A percentile compares a stretch with the other conserved stretches of the same genome.
Conservation (phyloP, 73 alveolate species). For the Symbiodinium natans region DNA sequence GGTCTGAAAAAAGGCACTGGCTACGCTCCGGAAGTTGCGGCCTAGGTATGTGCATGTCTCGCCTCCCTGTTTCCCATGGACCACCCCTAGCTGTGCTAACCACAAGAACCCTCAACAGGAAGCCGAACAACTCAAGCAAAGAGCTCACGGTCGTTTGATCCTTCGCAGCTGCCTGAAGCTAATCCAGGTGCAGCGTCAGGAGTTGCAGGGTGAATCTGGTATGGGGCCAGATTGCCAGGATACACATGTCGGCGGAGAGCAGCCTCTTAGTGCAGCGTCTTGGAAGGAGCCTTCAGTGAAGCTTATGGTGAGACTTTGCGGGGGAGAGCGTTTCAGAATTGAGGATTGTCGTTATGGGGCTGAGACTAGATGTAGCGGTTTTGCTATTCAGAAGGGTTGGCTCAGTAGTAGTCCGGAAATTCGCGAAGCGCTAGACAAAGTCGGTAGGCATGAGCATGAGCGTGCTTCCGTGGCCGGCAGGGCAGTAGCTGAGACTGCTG, state of each 20-base stretch:
- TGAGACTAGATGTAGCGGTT: background rate
- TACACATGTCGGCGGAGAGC: background rate
- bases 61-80: slow-evolving; percentile 12
- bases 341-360: slow-evolving; percentile 10
- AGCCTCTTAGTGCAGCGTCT: background rate
- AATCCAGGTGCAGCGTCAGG: background rate
- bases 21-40: background rate
- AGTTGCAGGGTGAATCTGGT: background rate
- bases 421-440: background rate
- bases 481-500: background rate
- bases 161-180: background rate
- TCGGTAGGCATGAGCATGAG: background rate
- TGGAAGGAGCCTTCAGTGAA: background rate
- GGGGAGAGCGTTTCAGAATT: background rate
- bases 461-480: background rate
- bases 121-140: background rate
- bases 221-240: background rate
- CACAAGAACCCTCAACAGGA: background rate
- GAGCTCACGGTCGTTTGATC: background rate
- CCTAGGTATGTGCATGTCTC: slow-evolving; percentile 10
- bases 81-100: background rate
- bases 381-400: slow-evolving; percentile 3
- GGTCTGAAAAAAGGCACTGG: background rate
- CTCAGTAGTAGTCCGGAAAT: background rate
- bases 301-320: too few species aligned